Percentiles rank a stretch among this genome's conserved stretches.
Evolutionary conservation across 805 yeast species (phyloP).

Genomic region (Komagataella phaffii): DNA sequence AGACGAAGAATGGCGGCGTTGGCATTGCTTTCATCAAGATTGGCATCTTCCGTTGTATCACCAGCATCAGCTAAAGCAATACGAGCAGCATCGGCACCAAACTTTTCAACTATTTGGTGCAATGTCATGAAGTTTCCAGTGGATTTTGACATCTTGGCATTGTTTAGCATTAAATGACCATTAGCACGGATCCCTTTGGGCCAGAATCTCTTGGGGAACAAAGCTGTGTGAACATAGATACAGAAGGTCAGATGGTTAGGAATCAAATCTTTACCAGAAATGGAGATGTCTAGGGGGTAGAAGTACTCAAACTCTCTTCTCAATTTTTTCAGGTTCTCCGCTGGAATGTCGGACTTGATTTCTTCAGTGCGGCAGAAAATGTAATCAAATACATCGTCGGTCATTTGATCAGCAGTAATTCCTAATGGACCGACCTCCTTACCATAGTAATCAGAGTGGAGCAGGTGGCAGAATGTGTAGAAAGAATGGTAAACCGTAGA

Average conservation of each 20-base stretch:
- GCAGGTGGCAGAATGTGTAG: constrained; percentile 78
- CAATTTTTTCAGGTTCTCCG: constrained; percentile 51
- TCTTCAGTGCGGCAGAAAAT: constrained; percentile 64
- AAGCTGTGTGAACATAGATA: constrained; percentile 84
- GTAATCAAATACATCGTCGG: constrained; percentile 88
- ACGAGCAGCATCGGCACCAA: constrained; percentile 96
- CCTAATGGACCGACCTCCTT: constrained; percentile 55
- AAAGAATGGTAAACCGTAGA: constrained; percentile 93
- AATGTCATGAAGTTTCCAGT: constrained; percentile 95
- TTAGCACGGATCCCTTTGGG: constrained; percentile 89
- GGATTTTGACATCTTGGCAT: constrained; percentile 95
- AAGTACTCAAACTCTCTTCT: constrained; percentile 95
- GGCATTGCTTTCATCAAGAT: constrained; percentile 92
- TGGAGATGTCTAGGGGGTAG: constrained; percentile 85
- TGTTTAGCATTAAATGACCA: constrained; percentile 90
- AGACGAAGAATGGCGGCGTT: constrained; percentile 94
- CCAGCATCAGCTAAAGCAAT: constrained; percentile 98
- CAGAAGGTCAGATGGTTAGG: constrained; percentile 96
- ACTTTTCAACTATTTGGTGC: constrained; percentile 71
- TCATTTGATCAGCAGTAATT: constrained; percentile 73
- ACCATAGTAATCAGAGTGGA: constrained; percentile 84
- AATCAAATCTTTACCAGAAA: constrained; percentile 93
- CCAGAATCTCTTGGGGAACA: constrained; percentile 87
- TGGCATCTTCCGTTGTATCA: constrained; percentile 94
- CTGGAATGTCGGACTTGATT: constrained; percentile 44